A percentile compares a stretch with the other conserved stretches of the same genome.
Evolutionary conservation across 2,329 filamentous ascomycete species (phyloP).

Genomic region (Cercospora zeina): DNA sequence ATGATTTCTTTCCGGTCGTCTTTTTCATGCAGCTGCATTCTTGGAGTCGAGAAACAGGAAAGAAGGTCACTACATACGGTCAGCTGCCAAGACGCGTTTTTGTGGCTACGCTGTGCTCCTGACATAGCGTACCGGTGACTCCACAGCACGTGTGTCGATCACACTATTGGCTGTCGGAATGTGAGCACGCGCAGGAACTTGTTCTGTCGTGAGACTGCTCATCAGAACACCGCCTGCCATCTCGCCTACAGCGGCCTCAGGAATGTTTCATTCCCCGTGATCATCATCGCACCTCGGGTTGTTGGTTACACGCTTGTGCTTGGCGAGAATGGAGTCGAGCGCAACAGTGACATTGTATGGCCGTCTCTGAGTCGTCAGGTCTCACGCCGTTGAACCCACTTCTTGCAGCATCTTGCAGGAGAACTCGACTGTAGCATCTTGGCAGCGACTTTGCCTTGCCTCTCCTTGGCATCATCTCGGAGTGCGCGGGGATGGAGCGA

Average conservation of each 20-base stretch:
- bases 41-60: constrained; percentile 10
- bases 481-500: constrained; percentile 2
- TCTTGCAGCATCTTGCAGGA: neutral
- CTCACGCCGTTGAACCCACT: constrained; percentile 5
- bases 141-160: constrained; percentile 7
- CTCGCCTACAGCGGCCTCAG: constrained; percentile 2
- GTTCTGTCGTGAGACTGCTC: constrained; percentile 7
- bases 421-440: neutral
- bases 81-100: constrained; percentile 12
- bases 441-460: neutral
- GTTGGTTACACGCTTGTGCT: constrained; percentile 4
- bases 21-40: constrained; percentile 13
- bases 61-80: neutral
- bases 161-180: constrained; percentile 15
- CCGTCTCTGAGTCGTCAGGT: constrained; percentile 9
- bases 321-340: constrained; percentile 10
- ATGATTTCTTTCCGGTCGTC: neutral
- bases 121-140: constrained; percentile 10
- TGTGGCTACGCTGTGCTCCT: constrained; percentile 7
- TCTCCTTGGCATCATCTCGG: constrained; percentile 13
- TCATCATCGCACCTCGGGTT: constrained; percentile 9
- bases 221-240: neutral
- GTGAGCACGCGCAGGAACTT: neutral
- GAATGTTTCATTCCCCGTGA: constrained; percentile 17
- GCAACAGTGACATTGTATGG: neutral